Conservation (phyloP, 768 basidiomycete species). For the Mycena alexandri region DNA sequence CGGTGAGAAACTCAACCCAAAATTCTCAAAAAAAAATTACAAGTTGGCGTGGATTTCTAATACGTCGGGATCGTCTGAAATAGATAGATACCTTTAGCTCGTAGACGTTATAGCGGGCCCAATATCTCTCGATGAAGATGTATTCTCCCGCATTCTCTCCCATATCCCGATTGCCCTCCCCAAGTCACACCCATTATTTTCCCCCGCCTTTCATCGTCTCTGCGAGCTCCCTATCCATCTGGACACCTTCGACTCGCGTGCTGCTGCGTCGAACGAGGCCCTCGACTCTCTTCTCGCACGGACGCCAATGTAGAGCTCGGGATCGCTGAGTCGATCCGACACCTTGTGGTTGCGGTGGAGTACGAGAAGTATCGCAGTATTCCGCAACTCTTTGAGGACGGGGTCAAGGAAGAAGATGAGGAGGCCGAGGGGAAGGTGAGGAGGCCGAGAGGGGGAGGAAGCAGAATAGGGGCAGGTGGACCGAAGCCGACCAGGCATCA, state of each 20-base stretch:
- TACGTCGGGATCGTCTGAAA: too few relatives aligned
- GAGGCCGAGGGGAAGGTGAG: too few relatives aligned
- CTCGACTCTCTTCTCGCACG: slow-evolving; percentile 15
- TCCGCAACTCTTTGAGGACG: not conserved
- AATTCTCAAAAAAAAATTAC: too few relatives aligned
- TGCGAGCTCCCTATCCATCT: slow-evolving; percentile 34
- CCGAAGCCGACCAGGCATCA: too few relatives aligned
- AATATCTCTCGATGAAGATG: slow-evolving; percentile 17
- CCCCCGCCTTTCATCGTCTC: slow-evolving; percentile 15
- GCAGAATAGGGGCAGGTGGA: too few relatives aligned
- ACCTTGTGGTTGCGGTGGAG: slow-evolving; percentile 22
- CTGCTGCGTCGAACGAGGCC: slow-evolving; percentile 7
- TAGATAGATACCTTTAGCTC: too few relatives aligned
- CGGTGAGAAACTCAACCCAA: too few relatives aligned
- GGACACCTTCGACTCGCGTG: slow-evolving; percentile 4
- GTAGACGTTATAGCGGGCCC: too few relatives aligned
- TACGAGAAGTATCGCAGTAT: not conserved
- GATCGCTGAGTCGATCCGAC: slow-evolving; percentile 14
- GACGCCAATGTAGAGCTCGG: not conserved
- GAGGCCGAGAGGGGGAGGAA: too few relatives aligned
- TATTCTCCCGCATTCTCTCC: slow-evolving; percentile 35
- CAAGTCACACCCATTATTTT: slow-evolving; percentile 11
- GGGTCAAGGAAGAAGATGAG: not conserved
- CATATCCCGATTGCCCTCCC: slow-evolving; percentile 32
- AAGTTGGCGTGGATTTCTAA: too few relatives aligned